Evolutionary conservation across 164 flowering plant species (phyloP), one percentile per base, ranked within the genome.

Genomic region (Umbellularia californica): DNA sequence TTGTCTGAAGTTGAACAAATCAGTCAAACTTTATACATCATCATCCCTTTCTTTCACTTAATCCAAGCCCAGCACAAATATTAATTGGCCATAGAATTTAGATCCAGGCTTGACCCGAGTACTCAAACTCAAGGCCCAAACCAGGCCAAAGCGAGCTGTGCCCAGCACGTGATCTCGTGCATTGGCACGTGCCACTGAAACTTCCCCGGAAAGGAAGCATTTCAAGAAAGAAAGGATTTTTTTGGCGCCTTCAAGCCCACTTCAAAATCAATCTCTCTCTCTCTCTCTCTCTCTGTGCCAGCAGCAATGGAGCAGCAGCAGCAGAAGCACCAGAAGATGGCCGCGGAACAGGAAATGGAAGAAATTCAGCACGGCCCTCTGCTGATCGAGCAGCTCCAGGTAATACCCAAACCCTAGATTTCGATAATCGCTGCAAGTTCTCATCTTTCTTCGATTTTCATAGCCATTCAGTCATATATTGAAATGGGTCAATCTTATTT

Each of bases 301-400:
- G 75, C 23, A 68, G 79, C 73, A 3, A 82, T 82, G 84, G 82
- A 83, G 90, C 92, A 89, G 63, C 69, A 70, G 79, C 92, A 88
- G 74, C 91, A 85, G 83, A 77, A 86, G 47, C 80, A 80, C 52
- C 87, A 77, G 27, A 84, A 79, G 74, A 65, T 51, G 75, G 81
- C 69, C 71, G 80, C 82, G 35, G 83, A 70, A 2, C 84, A 84
- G n/a, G 90, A 84, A 50, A 20, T 47, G 20, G 97, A 91, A 55
- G 91, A 90, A 0, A 73, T 85, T 19, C 95, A 88, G 70, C 93
- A 90, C 58, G 98, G 98, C 58, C 97, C 97, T 70, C 83, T 82
- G 70, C 97, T 90, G 5, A 84, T 95, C 10, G 97, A 92, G 76
- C 95, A 91, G 76, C 95, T 95, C 78, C 98, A 90, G 98, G 98